A percentile compares a stretch with the other conserved stretches of the same genome.
phyloP scores from a whole-genome alignment of 2,329 filamentous ascomycete genomes.

The Sclerotinia trifoliorum region DNA sequence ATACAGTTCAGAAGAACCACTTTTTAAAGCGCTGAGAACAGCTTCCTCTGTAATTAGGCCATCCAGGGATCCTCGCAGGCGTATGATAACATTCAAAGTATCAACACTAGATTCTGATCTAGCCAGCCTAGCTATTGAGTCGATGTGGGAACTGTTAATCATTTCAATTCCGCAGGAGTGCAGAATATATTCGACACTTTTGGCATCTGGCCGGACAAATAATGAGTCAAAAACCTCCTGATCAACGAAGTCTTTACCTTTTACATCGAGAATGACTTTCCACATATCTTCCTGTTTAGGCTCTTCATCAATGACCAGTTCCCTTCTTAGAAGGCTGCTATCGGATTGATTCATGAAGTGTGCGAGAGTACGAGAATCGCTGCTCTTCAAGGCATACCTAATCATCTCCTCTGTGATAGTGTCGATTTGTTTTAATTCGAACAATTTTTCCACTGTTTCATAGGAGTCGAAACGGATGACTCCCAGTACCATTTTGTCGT shows the following conservation, averaged over 20 bases:
- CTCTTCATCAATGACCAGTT: not conserved
- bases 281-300: not conserved
- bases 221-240: not conserved
- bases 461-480: not conserved
- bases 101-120: not conserved
- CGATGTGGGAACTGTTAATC: not conserved
- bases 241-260: not conserved
- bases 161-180: not conserved
- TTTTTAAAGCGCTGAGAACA: not conserved
- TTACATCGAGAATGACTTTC: not conserved
- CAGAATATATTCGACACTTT: not conserved
- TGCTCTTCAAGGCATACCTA: rapidly evolving
- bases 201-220: not conserved
- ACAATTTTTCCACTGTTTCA: not conserved
- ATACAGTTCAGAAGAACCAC: not conserved
- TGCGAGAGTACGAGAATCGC: not conserved
- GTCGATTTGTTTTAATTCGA: not conserved
- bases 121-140: not conserved
- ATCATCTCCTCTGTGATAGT: not conserved
- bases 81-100: not conserved
- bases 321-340: not conserved
- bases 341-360: not conserved
- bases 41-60: not conserved
- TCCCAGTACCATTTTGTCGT: not conserved
- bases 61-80: not conserved